phyloP scores from a whole-genome alignment of 495 filamentous ascomycete genomes.

The Talaromyces adpressus region DNA sequence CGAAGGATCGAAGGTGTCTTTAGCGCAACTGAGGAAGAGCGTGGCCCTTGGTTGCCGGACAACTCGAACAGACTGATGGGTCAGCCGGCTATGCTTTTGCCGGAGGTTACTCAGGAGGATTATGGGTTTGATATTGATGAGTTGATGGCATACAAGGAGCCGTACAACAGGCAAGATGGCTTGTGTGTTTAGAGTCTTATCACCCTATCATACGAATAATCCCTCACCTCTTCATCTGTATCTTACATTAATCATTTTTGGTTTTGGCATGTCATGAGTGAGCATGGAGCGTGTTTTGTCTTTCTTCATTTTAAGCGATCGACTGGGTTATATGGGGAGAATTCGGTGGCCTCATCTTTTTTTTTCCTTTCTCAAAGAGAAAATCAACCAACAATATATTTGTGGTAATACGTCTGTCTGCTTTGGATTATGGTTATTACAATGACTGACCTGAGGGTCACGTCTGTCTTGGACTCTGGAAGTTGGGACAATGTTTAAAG shows the following conservation, averaged over 20 bases:
- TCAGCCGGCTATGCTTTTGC: conserved; percentile 27
- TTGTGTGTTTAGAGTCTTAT: not conserved
- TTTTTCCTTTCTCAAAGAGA: not conserved
- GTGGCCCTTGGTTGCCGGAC: conserved; percentile 64
- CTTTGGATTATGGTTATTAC: not conserved
- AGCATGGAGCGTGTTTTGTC: conserved; percentile 12
- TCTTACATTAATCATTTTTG: conserved; percentile 7
- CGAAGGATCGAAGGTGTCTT: conserved; percentile 77
- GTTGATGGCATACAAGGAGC: conserved; percentile 26
- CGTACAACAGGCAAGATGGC: not conserved
- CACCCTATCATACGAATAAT: not conserved
- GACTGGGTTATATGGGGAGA: not conserved
- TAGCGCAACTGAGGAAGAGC: conserved; percentile 71
- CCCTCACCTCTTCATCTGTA: not conserved
- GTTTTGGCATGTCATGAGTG: conserved; percentile 1
- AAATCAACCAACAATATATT: not conserved
- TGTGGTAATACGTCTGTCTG: not conserved
- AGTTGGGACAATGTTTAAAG: not conserved
- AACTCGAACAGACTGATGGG: conserved; percentile 31
- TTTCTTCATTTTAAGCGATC: not conserved
- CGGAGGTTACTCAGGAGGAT: conserved; percentile 28
- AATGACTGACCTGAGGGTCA: not conserved
- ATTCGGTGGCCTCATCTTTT: not conserved
- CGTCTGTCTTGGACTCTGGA: not conserved
- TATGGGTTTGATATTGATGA: conserved; percentile 35